Percentiles rank a stretch among this genome's conserved stretches.
These are phyloP conservation scores for Dactylonectria estremocensis DNA, from an alignment of 2,329 filamentous ascomycete genomes.

Conservation along the genomic window DNA sequence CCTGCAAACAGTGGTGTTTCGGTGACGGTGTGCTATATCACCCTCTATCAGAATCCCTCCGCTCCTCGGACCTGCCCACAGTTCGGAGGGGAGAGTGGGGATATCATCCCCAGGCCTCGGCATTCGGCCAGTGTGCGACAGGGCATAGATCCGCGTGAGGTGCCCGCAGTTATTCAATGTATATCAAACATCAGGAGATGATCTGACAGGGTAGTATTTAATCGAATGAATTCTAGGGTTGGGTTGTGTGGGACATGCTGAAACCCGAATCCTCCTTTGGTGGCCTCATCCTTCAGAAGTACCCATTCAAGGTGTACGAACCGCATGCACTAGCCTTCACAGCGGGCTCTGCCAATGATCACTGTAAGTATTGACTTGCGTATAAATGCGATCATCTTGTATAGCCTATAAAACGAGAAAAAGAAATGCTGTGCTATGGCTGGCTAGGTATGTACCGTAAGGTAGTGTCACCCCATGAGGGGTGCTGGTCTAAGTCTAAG, in stretches of 20 bases:
- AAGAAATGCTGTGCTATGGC: background rate
- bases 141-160: background rate
- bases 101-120: constrained; percentile 1
- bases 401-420: background rate
- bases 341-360: too few species aligned
- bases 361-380: background rate
- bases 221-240: background rate
- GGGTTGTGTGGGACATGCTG: background rate
- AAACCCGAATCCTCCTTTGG: background rate
- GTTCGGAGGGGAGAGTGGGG: constrained; percentile 1
- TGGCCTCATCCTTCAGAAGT: too few species aligned
- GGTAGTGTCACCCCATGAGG: background rate
- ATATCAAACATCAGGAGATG: background rate
- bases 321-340: too few species aligned
- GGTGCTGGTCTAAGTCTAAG: background rate
- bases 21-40: background rate
- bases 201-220: background rate
- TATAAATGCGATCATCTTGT: background rate
- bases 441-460: background rate
- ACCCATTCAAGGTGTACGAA: too few species aligned
- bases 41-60: background rate
- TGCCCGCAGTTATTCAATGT: background rate
- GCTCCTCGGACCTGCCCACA: background rate
- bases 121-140: background rate
- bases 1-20: background rate